These are phyloP conservation scores for Cryphonectria carpinicola DNA, from an alignment of 2,329 filamentous ascomycete genomes.

Conservation along the genomic window DNA sequence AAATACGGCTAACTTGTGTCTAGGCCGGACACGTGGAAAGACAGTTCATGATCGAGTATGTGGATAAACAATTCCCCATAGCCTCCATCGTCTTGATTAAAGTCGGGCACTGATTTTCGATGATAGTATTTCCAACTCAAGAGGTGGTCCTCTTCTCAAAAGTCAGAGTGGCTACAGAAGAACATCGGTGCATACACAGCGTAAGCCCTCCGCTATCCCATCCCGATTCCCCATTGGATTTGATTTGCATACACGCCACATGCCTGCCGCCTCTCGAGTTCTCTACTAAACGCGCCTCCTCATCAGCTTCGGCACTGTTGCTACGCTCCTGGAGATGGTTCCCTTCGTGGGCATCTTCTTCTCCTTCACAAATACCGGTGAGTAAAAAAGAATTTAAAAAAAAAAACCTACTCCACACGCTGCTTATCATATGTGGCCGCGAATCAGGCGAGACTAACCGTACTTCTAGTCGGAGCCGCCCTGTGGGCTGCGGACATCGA, in stretches of 20 bases:
- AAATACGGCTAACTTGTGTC: not conserved
- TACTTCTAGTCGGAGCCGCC: slow-evolving; percentile 73
- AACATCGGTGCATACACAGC: slow-evolving; percentile 79
- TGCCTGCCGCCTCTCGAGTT: not conserved
- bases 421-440: not conserved
- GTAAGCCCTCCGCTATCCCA: slow-evolving; percentile 54
- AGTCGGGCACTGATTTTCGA: slow-evolving; percentile 55
- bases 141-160: slow-evolving; percentile 70
- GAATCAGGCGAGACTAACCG: not conserved
- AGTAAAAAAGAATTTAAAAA: slow-evolving; percentile 31
- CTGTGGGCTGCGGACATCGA: slow-evolving; percentile 94
- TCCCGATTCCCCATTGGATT: too few species aligned
- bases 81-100: slow-evolving; percentile 22
- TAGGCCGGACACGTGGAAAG: slow-evolving; percentile 53
- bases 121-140: slow-evolving; percentile 89
- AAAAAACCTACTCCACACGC: not conserved
- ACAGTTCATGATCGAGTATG: slow-evolving; percentile 59
- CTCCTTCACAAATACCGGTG: slow-evolving; percentile 83
- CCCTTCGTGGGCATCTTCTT: slow-evolving; percentile 84
- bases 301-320: slow-evolving; percentile 71
- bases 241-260: not conserved
- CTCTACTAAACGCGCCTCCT: slow-evolving; percentile 12
- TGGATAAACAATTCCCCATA: slow-evolving; percentile 25
- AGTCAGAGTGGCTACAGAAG: slow-evolving; percentile 69
- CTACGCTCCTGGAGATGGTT: slow-evolving; percentile 82